Evolutionary conservation across 176 grass and related monocot genomes (phyloP), one percentile per base, ranked within the genome.

Genomic region (Zoysia pacifica): DNA sequence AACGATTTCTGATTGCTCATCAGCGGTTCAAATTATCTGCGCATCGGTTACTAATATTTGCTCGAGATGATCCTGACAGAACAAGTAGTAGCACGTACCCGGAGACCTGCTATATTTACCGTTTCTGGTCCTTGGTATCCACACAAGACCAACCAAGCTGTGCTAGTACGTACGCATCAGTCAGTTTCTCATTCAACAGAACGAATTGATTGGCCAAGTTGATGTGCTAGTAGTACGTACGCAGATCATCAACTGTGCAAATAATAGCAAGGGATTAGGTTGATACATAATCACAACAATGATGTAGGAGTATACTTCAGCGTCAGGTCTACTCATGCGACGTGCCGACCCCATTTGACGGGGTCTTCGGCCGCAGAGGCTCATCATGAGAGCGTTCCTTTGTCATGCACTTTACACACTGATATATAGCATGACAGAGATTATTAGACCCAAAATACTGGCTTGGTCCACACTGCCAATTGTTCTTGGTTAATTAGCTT

Each of bases 311-410:
- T 76, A 85, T 46, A 28, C 14, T 41, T 58, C 7, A 79, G 20
- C 12, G 38, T 54, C 20, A 89, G 35, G 55, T 76, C 69, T 76
- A 89, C 65, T 56, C 58, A 76, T 66, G 82, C 56, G 35, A 11
- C 65, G n/a, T 41, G 66, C 77, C 87, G 65, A 76, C 71, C 65
- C 53, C 56, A 49, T 72, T 89, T 80, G 69, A 81, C 87, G 44
- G 49, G 14, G 42, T 85, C 64, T 5, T 45, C 35, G 67, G 3
- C 39, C 37, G 76, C 3, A 71, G 58, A 84, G 36, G 76, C 42
- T 63, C 54, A 63, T 63, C 47, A 63, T 64, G 63, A 84, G 48
- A 20, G 41, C 69, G 39, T 38, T 62, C 42, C 36, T 77, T 9
- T 16, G 28, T 28, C 28, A 28, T 28, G 74, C 19, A 36, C 9